Evolutionary conservation across 108 stramenopile species (phyloP), one percentile per base, ranked within the genome.

Genomic region (Craspedostauros australis): DNA sequence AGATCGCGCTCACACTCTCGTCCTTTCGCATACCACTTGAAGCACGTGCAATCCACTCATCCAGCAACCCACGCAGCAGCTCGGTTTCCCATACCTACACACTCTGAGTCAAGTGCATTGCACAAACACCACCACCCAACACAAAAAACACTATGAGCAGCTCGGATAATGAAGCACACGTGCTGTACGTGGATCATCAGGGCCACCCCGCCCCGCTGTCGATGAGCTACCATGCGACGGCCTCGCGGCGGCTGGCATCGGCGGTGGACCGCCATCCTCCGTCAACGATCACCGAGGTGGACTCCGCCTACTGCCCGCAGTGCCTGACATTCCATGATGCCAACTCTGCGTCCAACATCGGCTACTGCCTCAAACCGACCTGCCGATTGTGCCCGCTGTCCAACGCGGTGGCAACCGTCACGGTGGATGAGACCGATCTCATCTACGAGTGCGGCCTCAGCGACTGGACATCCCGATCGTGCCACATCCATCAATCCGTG

Each of bases 161-260:
- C 52, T 14, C 38, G 21, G 12, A 51, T 21, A 40, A 63, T 53
- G 51, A 63, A 21, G 68, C 63, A 3, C 61, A 51, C 44, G 74
- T 89, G 27, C 54, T 89, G 39, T 89, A 85, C 66, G 72, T 83
- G n/a, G 88, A 89, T 50, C 84, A 85, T 50, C 67, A 79, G 36
- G 68, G 71, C 27, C 88, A 86, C 32, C 80, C 83, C 16, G 70
- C 80, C 23, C 88, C 88, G 2, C 64, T 91, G 18, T 69, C 82
- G 0, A 28, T 70, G 21, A 60, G 79, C 30, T 91, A 77, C 37
- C 82, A 86, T 50, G 88, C 88, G 2, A 86, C 88, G 24, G 82
- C 84, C n/a, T 80, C 88, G 4, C 76, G 88, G 14, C 79, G 76
- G 33, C 63, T 91, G 21, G 77, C 84, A 0, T 75, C 82, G 4